Evolutionary conservation across 768 basidiomycete genomes (phyloP), one percentile per base, ranked within the genome.

Genomic region (Boletus patriciae): DNA sequence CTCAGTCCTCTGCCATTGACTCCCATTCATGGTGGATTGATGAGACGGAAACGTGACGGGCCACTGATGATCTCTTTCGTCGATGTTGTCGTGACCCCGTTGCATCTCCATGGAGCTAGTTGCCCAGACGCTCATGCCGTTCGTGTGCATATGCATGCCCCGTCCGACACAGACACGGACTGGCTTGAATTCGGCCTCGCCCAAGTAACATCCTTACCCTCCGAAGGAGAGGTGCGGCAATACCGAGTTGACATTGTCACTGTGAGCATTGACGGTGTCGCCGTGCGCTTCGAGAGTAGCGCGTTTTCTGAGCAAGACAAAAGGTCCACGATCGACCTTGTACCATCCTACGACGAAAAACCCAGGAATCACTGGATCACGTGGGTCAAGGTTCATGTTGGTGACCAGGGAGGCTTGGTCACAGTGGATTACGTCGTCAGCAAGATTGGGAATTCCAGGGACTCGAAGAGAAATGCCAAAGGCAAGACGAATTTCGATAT

Each of bases 121-220:
- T 63, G 74, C 21, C 77, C 80, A 12, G 70, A 74, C 37, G 77
- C 77, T 36, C 88, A 90, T 60, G 85, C 81, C 19, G 87, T 90
- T 46, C 78, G 81, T 25, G 61, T 88, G 19, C 70, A 60, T 51
- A 68, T 90, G 25, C 80, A 82, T 41, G 80, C 82, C 10, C 87
- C 86, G 19, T 70, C 77, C 15, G 78, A 84, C 34, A 65, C 75
- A n/a, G 82, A 82, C 53, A 80, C 82, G n/a, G 87, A 86, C 49
- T 88, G 83, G 84, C 74, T 92, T 19, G 88, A 90, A 67, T 90
- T 92, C 63, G 88, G 88, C 27, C 74, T 92, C 48, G 84, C 83
- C 2, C 74, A 80, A 51, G 71, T 70, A n/a, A 38, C 66, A 48
- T 57, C 69, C 25, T 51, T 59, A 25, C n/a, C 50, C 33, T 50